Evolutionary conservation across 768 basidiomycete genomes (phyloP), one percentile per base, ranked within the genome.

Genomic region (Xanthoconium purpureum): DNA sequence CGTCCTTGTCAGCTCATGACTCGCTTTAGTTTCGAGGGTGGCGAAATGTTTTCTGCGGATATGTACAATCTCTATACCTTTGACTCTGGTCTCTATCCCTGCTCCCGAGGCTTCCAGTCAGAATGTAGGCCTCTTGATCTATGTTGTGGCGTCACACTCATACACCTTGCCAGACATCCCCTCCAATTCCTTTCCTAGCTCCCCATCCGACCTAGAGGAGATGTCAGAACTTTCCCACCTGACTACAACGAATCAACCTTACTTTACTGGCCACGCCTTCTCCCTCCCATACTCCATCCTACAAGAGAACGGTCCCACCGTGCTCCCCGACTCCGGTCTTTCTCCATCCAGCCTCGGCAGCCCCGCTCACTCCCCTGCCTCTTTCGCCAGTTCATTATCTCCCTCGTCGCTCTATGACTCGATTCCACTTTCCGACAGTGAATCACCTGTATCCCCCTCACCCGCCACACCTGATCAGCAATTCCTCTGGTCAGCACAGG

Each of bases 381-480:
- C 69, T 3, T 71, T 57, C n/a, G 39, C 37, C 5, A 55, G 56
- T 14, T 69, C 69, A 4, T 20, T 65, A 9, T 72, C 70, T 1
- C 71, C 69, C 4, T 47, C 40, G 3, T 63, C 63, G 2, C n/a
- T 56, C 2, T 50, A 44, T 30, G 65, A 61, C 12, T 14, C 30
- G 0, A 6, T 63, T 6, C 14, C 38, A 10, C 18, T 62, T 48
- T 67, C 71, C 3, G 69, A 71, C 39, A 28, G 28, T 17, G 71
- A 72, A 3, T 53, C 63, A 3, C 40, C 54, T 4, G 28, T 55
- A 17, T 60, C 68, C 1, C 53, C 57, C 24, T 66, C 68, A 7
- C 63, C 69, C 17, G 28, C 48, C 42, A 57, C 61, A 12, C 39
- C 65, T 14, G 62, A 66, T 14, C 39, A 32, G 0, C 46, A 15